phyloP scores from a whole-genome alignment of 495 filamentous ascomycete species.

The Penicillium crystallinum region DNA sequence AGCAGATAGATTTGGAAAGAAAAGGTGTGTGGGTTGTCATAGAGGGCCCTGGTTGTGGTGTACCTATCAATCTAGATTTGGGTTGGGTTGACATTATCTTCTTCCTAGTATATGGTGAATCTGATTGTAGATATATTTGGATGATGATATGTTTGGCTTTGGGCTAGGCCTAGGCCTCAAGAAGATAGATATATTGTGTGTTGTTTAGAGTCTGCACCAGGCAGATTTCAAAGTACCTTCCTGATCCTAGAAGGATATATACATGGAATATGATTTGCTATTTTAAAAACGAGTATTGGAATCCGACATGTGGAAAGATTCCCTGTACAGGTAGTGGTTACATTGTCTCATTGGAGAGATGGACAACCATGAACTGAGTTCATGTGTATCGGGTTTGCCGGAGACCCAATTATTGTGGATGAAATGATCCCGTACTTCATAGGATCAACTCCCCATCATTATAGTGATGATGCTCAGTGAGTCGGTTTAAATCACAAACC shows the following conservation, averaged over 20 bases:
- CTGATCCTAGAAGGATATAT: not conserved
- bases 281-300: constrained; percentile 1
- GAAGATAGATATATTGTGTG: no score
- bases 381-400: not conserved
- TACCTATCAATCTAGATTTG: constrained; percentile 1
- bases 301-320: constrained; percentile 1
- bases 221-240: not conserved
- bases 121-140: no score
- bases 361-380: not conserved
- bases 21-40: constrained; percentile 9
- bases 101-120: not conserved
- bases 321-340: constrained; percentile 8
- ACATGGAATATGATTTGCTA: constrained; percentile 2
- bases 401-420: not conserved
- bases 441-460: not conserved
- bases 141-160: no score
- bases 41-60: constrained; percentile 2
- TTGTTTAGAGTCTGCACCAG: no score
- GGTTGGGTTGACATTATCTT: not conserved
- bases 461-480: not conserved
- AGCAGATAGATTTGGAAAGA: constrained; percentile 31
- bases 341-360: not conserved
- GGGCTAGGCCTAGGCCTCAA: no score
- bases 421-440: not conserved
- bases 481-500: not conserved